phyloP scores from a whole-genome alignment of 1,139 yeast genomes.

The Geotrichum aggregatum region DNA sequence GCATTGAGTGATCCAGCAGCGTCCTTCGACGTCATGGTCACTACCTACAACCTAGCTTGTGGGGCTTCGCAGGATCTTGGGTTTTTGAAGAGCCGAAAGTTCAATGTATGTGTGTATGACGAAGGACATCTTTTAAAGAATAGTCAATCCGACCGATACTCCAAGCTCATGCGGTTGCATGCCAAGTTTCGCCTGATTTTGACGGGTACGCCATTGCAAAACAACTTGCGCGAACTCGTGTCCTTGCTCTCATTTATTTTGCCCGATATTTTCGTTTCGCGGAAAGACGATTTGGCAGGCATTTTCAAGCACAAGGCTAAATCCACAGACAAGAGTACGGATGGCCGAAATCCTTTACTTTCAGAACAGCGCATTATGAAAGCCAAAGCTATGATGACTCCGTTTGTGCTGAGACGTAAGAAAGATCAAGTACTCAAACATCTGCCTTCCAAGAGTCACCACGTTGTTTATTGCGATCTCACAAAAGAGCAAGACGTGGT shows the following conservation, averaged over 20 bases:
- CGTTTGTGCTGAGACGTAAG: slow-evolving; percentile 86
- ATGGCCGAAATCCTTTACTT: slow-evolving; percentile 60
- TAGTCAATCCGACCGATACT: slow-evolving; percentile 80
- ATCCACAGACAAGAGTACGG: slow-evolving; percentile 47
- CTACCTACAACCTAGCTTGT: slow-evolving; percentile 88
- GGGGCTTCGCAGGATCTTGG: slow-evolving; percentile 79
- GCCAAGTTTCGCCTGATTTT: slow-evolving; percentile 78
- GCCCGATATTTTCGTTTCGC: slow-evolving; percentile 75
- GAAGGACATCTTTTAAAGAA: slow-evolving; percentile 97
- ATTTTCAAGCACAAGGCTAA: slow-evolving; percentile 81
- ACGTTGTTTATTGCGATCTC: slow-evolving; percentile 62
- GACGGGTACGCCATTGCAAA: slow-evolving; percentile 96
- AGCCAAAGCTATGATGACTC: slow-evolving; percentile 98
- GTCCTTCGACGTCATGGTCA: slow-evolving; percentile 86
- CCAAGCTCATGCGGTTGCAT: slow-evolving; percentile 72
- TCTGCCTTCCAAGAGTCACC: slow-evolving; percentile 70
- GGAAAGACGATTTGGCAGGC: slow-evolving; percentile 74
- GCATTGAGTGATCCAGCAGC: slow-evolving; percentile 43
- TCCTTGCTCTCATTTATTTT: slow-evolving; percentile 85
- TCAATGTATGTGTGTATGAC: slow-evolving; percentile 88
- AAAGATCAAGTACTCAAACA: slow-evolving; percentile 88
- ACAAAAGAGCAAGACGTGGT: slow-evolving; percentile 53
- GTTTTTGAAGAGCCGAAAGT: slow-evolving; percentile 66
- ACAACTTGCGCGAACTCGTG: slow-evolving; percentile 82
- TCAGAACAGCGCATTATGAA: slow-evolving; percentile 87